A percentile compares a stretch with the other conserved stretches of the same genome.
Evolutionary conservation across 1,284 basidiomycete species (phyloP).

Genomic region (Rhodotorula glutinis): DNA sequence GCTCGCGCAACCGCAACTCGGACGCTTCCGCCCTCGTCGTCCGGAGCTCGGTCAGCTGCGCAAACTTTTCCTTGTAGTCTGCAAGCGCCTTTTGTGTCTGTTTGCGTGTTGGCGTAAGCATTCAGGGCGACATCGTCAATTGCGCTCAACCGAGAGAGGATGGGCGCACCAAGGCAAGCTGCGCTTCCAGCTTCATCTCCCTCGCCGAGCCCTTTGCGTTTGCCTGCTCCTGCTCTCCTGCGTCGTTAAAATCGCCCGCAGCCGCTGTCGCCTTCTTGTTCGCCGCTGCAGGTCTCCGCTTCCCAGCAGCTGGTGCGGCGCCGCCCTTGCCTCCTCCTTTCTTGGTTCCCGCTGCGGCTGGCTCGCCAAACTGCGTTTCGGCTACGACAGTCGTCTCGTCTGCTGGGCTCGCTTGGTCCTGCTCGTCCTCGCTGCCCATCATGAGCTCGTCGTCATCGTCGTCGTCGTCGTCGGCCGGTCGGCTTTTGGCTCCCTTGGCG

Average conservation of each 20-base stretch:
- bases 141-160: too few relatives aligned
- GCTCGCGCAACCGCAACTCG: slow-evolving; percentile 25
- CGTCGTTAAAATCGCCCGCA: not conserved
- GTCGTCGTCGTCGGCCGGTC: not conserved
- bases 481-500: not conserved
- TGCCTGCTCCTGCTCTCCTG: too few relatives aligned
- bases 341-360: not conserved
- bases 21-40: slow-evolving; percentile 27
- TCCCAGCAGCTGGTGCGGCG: not conserved
- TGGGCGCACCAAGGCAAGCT: slow-evolving; percentile 30
- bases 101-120: not conserved
- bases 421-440: not conserved
- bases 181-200: slow-evolving; percentile 32
- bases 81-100: slow-evolving; percentile 24
- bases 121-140: too few relatives aligned
- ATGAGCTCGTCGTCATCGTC: slow-evolving; percentile 9
- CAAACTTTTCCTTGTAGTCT: slow-evolving; percentile 3
- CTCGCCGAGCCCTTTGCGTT: not conserved
- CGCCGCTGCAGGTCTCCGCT: not conserved
- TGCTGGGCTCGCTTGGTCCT: not conserved
- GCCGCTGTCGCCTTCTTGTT: not conserved
- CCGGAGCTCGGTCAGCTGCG: slow-evolving; percentile 29
- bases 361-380: slow-evolving; percentile 19
- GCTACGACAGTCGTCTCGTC: slow-evolving; percentile 17
- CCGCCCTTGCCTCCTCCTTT: not conserved